These are phyloP conservation scores for Tetrapisispora taiwanensis DNA, from an alignment of 805 yeast genomes.

Conservation along the genomic window DNA sequence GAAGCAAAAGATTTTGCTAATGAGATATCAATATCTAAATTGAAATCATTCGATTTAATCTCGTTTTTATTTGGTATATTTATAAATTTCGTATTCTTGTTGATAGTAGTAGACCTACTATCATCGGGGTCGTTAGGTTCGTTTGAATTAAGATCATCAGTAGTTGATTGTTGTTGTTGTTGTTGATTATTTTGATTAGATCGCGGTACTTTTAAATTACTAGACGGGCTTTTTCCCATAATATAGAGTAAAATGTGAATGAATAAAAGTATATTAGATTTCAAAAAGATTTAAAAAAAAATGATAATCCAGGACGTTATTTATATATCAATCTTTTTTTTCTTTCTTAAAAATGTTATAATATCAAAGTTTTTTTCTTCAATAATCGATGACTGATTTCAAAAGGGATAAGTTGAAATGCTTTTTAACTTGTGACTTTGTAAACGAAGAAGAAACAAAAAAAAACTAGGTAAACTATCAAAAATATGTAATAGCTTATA, in stretches of 20 bases:
- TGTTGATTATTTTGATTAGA: slow-evolving; percentile 4
- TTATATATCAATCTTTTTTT: no score
- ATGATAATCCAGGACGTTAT: background rate
- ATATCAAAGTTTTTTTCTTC: no score
- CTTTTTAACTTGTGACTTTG: no score
- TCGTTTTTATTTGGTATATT: background rate
- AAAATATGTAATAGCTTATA: no score
- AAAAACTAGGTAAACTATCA: no score
- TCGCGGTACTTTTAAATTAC: background rate
- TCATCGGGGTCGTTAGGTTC: slow-evolving; percentile 40
- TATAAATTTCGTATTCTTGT: slow-evolving; percentile 6
- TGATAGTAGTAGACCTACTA: slow-evolving; percentile 36
- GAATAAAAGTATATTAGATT: no score
- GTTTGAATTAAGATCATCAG: slow-evolving; percentile 26
- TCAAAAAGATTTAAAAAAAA: background rate
- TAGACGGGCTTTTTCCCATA: slow-evolving; percentile 8
- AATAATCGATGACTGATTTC: no score
- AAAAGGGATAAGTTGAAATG: no score
- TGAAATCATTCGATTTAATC: background rate
- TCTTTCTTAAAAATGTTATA: no score
- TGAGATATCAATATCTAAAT: slow-evolving; percentile 28
- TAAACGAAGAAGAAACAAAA: no score
- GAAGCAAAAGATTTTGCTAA: slow-evolving; percentile 27
- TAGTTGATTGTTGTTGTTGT: slow-evolving; percentile 25
- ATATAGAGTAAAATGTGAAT: background rate